phyloP scores from a whole-genome alignment of 306 rosid species.

The Sindora glabra region DNA sequence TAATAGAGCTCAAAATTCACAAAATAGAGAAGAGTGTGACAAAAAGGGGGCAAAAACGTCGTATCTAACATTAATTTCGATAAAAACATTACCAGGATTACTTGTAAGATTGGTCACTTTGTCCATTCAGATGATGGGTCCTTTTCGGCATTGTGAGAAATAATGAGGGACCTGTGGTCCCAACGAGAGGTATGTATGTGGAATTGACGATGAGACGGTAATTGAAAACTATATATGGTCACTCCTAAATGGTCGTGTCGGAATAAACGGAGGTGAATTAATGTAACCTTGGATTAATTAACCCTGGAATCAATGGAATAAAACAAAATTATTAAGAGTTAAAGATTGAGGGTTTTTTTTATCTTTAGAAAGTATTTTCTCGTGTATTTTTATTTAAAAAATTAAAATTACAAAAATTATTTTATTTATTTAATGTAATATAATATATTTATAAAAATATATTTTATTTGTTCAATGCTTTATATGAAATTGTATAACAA shows the following conservation, averaged over 20 bases:
- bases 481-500: too few relatives aligned
- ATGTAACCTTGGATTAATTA: too few relatives aligned
- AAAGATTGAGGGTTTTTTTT: too few relatives aligned
- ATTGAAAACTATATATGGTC: slow-evolving; percentile 9
- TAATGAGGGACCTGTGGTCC: slow-evolving; percentile 22
- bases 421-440: too few relatives aligned
- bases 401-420: too few relatives aligned
- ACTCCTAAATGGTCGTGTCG: slow-evolving; percentile 15
- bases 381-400: too few relatives aligned
- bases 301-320: too few relatives aligned
- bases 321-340: too few relatives aligned
- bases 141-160: slow-evolving; percentile 32
- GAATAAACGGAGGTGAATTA: not conserved
- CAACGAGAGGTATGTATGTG: slow-evolving; percentile 9
- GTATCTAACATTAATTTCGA: slow-evolving; percentile 10
- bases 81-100: slow-evolving; percentile 12
- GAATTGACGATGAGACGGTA: slow-evolving; percentile 26
- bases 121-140: slow-evolving; percentile 28
- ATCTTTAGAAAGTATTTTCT: too few relatives aligned
- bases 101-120: slow-evolving; percentile 39
- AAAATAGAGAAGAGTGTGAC: slow-evolving; percentile 12
- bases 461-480: too few relatives aligned
- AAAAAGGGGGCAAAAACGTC: not conserved
- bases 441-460: too few relatives aligned
- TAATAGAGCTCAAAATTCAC: slow-evolving; percentile 20